These are phyloP conservation scores for Gliomastix tumulicola DNA, from an alignment of 2,329 filamentous ascomycete genomes.

Conservation along the genomic window DNA sequence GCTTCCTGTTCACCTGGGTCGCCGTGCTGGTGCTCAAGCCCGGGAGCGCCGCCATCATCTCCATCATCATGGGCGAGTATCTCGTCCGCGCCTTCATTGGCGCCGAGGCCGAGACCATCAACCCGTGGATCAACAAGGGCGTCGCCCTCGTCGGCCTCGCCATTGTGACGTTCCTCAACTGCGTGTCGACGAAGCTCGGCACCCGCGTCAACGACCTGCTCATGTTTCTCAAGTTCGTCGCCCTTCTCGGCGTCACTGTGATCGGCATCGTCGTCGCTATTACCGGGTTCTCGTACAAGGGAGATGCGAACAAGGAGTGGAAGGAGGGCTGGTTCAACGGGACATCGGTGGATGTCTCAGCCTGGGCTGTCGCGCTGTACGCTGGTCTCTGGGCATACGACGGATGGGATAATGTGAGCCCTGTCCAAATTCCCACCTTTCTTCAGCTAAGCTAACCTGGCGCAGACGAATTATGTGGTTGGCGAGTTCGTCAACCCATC, in stretches of 20 bases:
- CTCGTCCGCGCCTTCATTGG: conserved; percentile 82
- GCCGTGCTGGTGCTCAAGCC: conserved; percentile 92
- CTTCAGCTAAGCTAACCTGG: conserved; percentile 14
- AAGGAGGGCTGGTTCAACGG: conserved; percentile 86
- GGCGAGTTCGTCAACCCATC: conserved; percentile 91
- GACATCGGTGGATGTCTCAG: conserved; percentile 71
- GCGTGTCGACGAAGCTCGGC: conserved; percentile 81
- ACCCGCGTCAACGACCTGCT: conserved; percentile 85
- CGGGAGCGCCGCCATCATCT: conserved; percentile 85
- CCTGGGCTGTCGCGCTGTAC: conserved; percentile 91
- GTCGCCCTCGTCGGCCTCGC: conserved; percentile 74
- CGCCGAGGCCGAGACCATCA: conserved; percentile 74
- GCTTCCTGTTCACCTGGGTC: conserved; percentile 95
- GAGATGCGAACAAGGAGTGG: conserved; percentile 75
- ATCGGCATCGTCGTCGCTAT: conserved; percentile 83
- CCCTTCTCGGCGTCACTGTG: conserved; percentile 77
- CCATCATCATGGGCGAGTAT: conserved; percentile 98
- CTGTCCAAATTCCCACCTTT: not conserved
- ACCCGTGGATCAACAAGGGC: conserved; percentile 82
- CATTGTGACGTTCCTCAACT: conserved; percentile 78
- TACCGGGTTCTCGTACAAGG: conserved; percentile 75
- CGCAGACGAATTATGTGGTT: conserved; percentile 90
- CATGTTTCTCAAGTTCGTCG: conserved; percentile 96
- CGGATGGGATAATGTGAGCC: conserved; percentile 90
- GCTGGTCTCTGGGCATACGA: conserved; percentile 97